Percentiles rank a stretch among this genome's conserved stretches.
Evolutionary conservation across 2,329 filamentous ascomycete species (phyloP).

Genomic region (Penicillium sp.): DNA sequence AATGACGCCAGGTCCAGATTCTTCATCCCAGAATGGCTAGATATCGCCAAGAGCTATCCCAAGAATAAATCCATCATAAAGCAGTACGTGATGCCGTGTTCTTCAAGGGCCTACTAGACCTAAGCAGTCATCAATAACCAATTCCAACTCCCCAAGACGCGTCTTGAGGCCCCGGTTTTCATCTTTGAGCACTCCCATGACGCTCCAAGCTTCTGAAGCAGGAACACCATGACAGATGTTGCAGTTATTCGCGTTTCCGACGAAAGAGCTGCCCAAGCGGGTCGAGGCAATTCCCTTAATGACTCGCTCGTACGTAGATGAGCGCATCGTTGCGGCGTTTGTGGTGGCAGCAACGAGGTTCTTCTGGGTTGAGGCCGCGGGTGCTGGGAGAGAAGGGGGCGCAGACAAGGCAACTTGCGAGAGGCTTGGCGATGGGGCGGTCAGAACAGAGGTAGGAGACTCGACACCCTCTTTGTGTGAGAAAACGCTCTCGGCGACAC

Average conservation of each 20-base stretch:
- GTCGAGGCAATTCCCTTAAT: conserved; percentile 45
- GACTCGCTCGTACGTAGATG: conserved; percentile 47
- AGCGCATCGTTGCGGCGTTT: conserved; percentile 26
- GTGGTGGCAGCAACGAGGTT: conserved; percentile 29
- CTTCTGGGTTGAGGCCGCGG: conserved; percentile 36
- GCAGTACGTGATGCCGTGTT: not conserved
- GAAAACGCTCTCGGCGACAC: conserved; percentile 52
- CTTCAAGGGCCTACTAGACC: conserved; percentile 50
- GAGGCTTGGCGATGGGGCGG: conserved; percentile 41
- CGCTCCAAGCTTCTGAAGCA: conserved; percentile 55
- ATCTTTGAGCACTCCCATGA: conserved; percentile 54
- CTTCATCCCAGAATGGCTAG: conserved; percentile 3
- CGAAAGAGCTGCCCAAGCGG: conserved; percentile 35
- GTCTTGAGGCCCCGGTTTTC: conserved; percentile 58
- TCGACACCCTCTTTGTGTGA: conserved; percentile 41
- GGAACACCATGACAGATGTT: conserved; percentile 45
- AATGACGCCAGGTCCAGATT: conserved; percentile 17
- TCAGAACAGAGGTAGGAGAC: conserved; percentile 39
- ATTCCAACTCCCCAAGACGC: conserved; percentile 56
- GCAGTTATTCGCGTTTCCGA: conserved; percentile 38
- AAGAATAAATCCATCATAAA: conserved; percentile 2
- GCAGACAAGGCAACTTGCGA: conserved; percentile 36
- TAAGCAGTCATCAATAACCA: conserved; percentile 59
- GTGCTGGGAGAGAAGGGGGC: conserved; percentile 31
- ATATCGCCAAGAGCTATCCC: not conserved